These are phyloP conservation scores for Otatea glauca DNA, from an alignment of 176 grass and related monocot species.

Conservation along the genomic window DNA sequence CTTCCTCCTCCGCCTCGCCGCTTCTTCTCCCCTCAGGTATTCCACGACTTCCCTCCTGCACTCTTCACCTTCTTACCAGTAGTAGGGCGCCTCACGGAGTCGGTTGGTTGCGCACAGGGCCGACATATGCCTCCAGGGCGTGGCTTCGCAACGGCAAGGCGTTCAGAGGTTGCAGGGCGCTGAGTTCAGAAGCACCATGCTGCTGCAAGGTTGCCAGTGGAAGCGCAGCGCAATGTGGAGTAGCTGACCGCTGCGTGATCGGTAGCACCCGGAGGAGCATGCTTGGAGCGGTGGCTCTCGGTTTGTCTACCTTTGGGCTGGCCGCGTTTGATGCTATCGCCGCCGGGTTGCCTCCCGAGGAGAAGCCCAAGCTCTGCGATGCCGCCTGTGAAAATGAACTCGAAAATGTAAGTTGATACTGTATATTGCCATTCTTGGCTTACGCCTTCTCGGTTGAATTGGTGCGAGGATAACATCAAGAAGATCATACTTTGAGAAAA, in stretches of 20 bases:
- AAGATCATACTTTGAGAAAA: background rate
- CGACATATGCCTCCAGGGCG: slow-evolving; percentile 41
- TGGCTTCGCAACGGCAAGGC: slow-evolving; percentile 31
- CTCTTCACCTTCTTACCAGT: background rate
- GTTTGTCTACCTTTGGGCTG: slow-evolving; percentile 47
- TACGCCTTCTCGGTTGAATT: background rate
- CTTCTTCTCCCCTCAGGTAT: slow-evolving; percentile 73
- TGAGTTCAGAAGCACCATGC: slow-evolving; percentile 22
- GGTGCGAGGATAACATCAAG: background rate
- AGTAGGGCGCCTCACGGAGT: background rate
- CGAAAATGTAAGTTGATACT: slow-evolving; percentile 79
- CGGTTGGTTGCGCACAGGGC: slow-evolving; percentile 36
- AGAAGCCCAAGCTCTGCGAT: slow-evolving; percentile 89
- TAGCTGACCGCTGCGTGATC: background rate
- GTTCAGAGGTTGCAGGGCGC: slow-evolving; percentile 14
- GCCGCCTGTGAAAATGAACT: slow-evolving; percentile 74
- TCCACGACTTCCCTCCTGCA: background rate
- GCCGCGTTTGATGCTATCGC: slow-evolving; percentile 46
- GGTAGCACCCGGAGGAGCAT: slow-evolving; percentile 41
- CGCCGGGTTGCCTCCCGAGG: slow-evolving; percentile 87
- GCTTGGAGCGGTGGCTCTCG: slow-evolving; percentile 48
- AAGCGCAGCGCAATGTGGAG: slow-evolving; percentile 2
- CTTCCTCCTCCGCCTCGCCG: slow-evolving; percentile 55
- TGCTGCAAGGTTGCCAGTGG: slow-evolving; percentile 35
- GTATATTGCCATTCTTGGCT: background rate